Percentiles rank a stretch among this genome's conserved stretches.
Evolutionary conservation across 2,329 filamentous ascomycete species (phyloP).

Genomic region (Parascedosporium putredinis): DNA sequence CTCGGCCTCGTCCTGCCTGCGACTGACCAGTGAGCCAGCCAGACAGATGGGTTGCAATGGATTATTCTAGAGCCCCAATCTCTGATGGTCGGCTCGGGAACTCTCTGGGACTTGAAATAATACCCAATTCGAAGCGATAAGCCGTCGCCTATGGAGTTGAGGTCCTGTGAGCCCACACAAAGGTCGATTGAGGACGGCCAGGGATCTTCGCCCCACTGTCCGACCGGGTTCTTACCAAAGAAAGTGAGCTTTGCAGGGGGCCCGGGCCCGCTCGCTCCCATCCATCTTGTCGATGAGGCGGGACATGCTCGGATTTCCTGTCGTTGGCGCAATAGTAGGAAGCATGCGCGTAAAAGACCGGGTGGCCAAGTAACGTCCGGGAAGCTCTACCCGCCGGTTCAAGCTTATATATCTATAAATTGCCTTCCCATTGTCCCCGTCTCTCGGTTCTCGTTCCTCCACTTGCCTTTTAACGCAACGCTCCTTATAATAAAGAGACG

Average conservation of each 20-base stretch:
- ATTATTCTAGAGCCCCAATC: too few species aligned
- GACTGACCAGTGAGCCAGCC: too few species aligned
- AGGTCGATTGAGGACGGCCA: background rate
- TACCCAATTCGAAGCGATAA: too few species aligned
- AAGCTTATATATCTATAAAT: conserved; percentile 3
- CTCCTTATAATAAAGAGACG: background rate
- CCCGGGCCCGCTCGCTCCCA: too few species aligned
- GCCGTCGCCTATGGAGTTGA: background rate
- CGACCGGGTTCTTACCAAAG: background rate
- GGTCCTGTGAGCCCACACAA: background rate
- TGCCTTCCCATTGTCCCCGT: background rate
- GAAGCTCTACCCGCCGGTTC: background rate
- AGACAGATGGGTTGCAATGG: too few species aligned
- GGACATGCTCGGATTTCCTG: too few species aligned
- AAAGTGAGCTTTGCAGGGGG: background rate
- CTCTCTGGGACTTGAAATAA: too few species aligned
- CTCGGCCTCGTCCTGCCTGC: too few species aligned
- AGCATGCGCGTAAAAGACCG: background rate
- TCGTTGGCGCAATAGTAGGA: background rate
- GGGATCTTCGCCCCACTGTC: background rate
- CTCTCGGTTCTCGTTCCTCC: background rate
- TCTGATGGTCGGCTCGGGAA: too few species aligned
- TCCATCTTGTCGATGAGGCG: too few species aligned
- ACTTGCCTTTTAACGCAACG: background rate
- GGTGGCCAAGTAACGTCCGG: background rate